A percentile compares a stretch with the other conserved stretches of the same genome.
These are phyloP conservation scores for Xylariaceae sp. DNA, from an alignment of 2,329 filamentous ascomycete genomes.

Conservation along the genomic window DNA sequence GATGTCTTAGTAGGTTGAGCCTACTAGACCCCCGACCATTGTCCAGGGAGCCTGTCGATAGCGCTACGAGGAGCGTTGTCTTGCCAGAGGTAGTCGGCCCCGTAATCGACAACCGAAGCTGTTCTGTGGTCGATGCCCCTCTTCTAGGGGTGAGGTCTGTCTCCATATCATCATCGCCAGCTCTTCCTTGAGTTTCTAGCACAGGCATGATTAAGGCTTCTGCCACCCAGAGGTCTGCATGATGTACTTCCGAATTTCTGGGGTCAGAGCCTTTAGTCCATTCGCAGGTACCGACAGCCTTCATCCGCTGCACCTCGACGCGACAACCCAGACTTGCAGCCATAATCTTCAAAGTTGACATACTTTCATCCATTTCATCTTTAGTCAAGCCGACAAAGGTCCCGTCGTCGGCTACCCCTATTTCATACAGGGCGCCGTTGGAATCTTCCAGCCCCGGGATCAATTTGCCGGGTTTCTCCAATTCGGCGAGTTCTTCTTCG, in stretches of 20 bases:
- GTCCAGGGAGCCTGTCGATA: conserved; percentile 83
- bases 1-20: conserved; percentile 82
- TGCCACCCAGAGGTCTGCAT: conserved; percentile 73
- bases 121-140: conserved; percentile 57
- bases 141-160: conserved; percentile 28
- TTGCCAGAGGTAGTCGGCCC: conserved; percentile 91
- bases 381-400: conserved; percentile 81
- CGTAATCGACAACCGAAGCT: conserved; percentile 81
- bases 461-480: conserved; percentile 50
- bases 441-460: conserved; percentile 86
- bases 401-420: conserved; percentile 93
- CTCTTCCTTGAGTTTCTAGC: conserved; percentile 37
- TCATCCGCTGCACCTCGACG: conserved; percentile 75
- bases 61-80: conserved; percentile 80
- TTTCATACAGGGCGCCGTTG: conserved; percentile 89
- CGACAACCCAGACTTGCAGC: conserved; percentile 85
- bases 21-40: conserved; percentile 90
- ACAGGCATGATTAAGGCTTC: conserved; percentile 85
- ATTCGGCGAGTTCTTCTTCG: conserved; percentile 39
- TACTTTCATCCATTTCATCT: conserved; percentile 89
- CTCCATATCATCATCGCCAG: conserved; percentile 16
- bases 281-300: conserved; percentile 81
- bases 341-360: conserved; percentile 83
- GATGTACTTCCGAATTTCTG: conserved; percentile 21
- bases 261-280: conserved; percentile 40